Percentiles rank a stretch among this genome's conserved stretches.
phyloP scores from a whole-genome alignment of 2,329 filamentous ascomycete genomes.

The Pyricularia sp. region DNA sequence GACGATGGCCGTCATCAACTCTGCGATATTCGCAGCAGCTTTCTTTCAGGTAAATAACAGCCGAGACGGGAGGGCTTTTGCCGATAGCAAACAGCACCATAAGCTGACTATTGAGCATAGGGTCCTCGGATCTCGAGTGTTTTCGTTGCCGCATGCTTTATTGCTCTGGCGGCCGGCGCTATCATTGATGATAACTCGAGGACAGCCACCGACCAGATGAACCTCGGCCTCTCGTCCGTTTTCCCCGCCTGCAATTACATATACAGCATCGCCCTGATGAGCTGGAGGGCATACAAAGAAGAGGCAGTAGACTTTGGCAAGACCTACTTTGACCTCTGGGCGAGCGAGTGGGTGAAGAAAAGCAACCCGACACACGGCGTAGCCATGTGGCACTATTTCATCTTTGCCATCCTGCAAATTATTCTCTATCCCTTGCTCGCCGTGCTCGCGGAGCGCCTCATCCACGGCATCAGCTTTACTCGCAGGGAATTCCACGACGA shows the following conservation, averaged over 20 bases:
- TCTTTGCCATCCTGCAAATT: conserved; percentile 67
- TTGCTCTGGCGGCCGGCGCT: conserved; percentile 68
- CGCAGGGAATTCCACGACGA: conserved; percentile 38
- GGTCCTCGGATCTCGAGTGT: conserved; percentile 82
- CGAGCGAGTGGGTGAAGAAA: conserved; percentile 29
- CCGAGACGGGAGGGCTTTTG: background rate
- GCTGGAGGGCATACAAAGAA: conserved; percentile 59
- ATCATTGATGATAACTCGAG: conserved; percentile 58
- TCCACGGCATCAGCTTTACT: conserved; percentile 62
- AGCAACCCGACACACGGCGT: background rate
- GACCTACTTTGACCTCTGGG: conserved; percentile 50
- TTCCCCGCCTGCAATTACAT: conserved; percentile 59
- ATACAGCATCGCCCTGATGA: conserved; percentile 65
- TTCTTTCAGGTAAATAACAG: conserved; percentile 50
- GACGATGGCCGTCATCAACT: conserved; percentile 66
- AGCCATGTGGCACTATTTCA: conserved; percentile 41
- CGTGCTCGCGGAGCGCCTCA: conserved; percentile 55
- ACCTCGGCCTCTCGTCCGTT: conserved; percentile 68
- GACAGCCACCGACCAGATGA: conserved; percentile 50
- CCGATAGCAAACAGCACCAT: background rate
- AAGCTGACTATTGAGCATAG: background rate
- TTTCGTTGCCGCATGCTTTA: conserved; percentile 56
- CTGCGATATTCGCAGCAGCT: conserved; percentile 66
- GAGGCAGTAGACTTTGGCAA: conserved; percentile 46
- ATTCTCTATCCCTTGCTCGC: conserved; percentile 65